Evolutionary conservation across 2,329 filamentous ascomycete genomes (phyloP), one percentile per base, ranked within the genome.

Genomic region (Ophiognomonia clavigignenti-juglandacearum): DNA sequence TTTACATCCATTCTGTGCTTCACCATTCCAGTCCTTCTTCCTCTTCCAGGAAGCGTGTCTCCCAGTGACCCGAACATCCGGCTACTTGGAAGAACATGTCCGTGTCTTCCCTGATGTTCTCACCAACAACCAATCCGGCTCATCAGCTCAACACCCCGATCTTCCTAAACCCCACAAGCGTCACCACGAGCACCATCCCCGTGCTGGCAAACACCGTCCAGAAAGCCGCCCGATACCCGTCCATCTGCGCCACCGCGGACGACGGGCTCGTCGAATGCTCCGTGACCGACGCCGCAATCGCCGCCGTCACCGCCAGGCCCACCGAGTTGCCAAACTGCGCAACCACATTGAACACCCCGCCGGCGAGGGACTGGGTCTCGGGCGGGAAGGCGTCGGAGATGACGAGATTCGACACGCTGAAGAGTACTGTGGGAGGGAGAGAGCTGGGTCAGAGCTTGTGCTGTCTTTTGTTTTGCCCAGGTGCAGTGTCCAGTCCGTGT

Each of bases 321-420:
- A 81, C 64, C 0, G 72, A 69, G 16, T 69, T 76, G 0, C 79
- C 80, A 46, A 83, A 75, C 47, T 82, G 77, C 0, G 70, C 69
- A 1, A 78, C 68, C 2, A 75, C 78, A 43, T 78, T 81, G 61
- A 83, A 83, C 0, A 83, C 75, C 0, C 73, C 78, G 0, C 79
- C 79, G 0, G 77, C 80, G 1, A 83, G 65, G 0, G 74, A 77
- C 48, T 83, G 79, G 2, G 70, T 72, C 16, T 76, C 64, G 0
- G 68, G 61, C 0, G 77, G 75, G 49, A 81, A 81, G 1, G 69
- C 72, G 22, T 77, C 71, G 0, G 73, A 72, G 3, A 82, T 74
- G 4, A 81, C 66, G 2, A 82, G 65, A 35, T 74, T 68, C 0
- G 71, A 75, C 0, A 80, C 71, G 0, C 75, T 82, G 54, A 79